A percentile compares a stretch with the other conserved stretches of the same genome.
These are phyloP conservation scores for Zygnema cylindricum DNA, from an alignment of 139 green algal species.

Conservation along the genomic window DNA sequence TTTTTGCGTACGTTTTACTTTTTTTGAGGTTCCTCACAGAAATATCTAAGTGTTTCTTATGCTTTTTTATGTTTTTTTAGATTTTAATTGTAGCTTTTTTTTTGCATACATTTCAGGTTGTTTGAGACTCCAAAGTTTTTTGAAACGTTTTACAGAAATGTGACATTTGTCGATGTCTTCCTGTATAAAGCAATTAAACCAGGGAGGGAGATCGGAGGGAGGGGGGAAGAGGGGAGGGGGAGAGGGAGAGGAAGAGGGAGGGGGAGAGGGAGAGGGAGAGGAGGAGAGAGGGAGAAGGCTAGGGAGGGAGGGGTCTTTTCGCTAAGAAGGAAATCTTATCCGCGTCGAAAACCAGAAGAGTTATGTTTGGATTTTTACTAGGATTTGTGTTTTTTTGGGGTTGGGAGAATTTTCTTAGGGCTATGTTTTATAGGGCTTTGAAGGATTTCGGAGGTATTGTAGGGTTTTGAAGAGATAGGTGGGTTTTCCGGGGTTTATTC, in stretches of 20 bases:
- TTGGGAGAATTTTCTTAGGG: too few species aligned
- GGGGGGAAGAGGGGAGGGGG: not conserved
- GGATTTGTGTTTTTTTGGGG: too few species aligned
- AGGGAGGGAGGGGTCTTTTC: not conserved
- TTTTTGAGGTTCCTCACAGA: too few species aligned
- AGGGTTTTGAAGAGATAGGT: too few species aligned
- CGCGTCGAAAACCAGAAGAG: not conserved
- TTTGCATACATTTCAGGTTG: too few species aligned
- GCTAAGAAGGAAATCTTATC: not conserved
- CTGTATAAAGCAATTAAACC: not conserved
- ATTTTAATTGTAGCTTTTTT: too few species aligned
- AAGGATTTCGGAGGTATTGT: not conserved
- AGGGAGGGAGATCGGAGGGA: not conserved
- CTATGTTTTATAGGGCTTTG: not conserved
- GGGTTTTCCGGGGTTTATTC: too few species aligned
- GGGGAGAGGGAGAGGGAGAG: not conserved
- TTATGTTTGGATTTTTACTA: not conserved
- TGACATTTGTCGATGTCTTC: not conserved
- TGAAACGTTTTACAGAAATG: not conserved
- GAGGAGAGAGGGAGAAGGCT: not conserved
- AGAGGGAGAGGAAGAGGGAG: not conserved
- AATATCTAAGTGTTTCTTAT: too few species aligned
- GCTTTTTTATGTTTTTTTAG: too few species aligned
- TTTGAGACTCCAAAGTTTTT: too few species aligned
- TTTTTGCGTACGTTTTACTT: too few species aligned